Evolutionary conservation across 2,329 filamentous ascomycete species (phyloP), one percentile per base, ranked within the genome.

Genomic region (Herpotrichia juniperi): DNA sequence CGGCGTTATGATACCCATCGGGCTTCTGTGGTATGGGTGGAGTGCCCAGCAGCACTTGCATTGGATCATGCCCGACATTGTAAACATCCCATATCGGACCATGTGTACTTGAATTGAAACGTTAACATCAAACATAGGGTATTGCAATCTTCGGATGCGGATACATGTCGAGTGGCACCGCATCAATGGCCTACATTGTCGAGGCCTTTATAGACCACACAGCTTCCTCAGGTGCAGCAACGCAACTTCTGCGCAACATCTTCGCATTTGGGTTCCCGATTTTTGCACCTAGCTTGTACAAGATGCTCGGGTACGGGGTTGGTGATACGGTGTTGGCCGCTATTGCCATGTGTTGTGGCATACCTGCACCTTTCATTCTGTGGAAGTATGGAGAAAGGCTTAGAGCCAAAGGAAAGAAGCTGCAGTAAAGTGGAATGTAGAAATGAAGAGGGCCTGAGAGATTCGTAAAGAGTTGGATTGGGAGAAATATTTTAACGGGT

Each of bases 171-270:
- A 42, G 50, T 11, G 48, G 40, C 1, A 46, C 83, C 74, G 73
- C 77, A 0, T 64, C 79, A 0, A 78, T 80, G 47, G 81, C 82
- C 10, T 89, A 89, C 56, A 75, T 88, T 2, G 79, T 87, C 42
- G 85, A 88, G 45, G 78, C 79, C 3, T 87, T 80, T 60, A 73
- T 77, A 0, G 69, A 78, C 48, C 83, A 86, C 57, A 83, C 85
- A 1, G 86, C 86, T 0, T 85, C 81, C 8, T 58, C 59, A 0
- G 1, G 84, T 83, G 4, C 85, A 81, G n/a, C 86, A 81, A 52
- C 55, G 1, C 46, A 52, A 25, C 49, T 65, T 16, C 46, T 64
- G 9, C 51, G 57, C 2, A 61, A 61, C 26, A 19, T 62, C 1
- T 50, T 63, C 34, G 63, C 57, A 11, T 66, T 63, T 26, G 50